Evolutionary conservation across 129 eudicot species (phyloP), one percentile per base, ranked within the genome.

Genomic region (Flaveria bidentis): DNA sequence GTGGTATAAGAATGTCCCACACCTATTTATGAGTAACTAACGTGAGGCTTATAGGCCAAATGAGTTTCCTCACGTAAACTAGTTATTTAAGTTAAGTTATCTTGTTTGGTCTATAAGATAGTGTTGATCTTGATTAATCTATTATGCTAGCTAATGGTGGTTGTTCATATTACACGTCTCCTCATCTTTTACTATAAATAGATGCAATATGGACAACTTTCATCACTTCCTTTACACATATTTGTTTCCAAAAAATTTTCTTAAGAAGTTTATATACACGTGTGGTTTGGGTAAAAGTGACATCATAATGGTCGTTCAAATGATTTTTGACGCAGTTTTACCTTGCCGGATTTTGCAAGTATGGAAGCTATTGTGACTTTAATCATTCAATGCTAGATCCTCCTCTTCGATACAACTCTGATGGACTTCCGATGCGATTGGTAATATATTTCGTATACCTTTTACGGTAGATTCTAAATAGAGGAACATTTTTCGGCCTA

Each of bases 341-440:
- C 3, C 67, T 17, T 13, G 39, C 67, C 0, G 67, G 67, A 61
- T 4, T 61, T 61, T 61, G 67, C 36, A 61, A 10, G 41, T 61
- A 26, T 25, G 67, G 42, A 61, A 26, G 0, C 2, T 25, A 61
- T 13, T 61, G 67, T 25, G 39, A 13, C 9, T 61, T 61, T 13
- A 61, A 11, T 61, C 67, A 61, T 9, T 61, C 41, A 11, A 61
- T 25, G 7, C 67, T n/a, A 61, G 39, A 12, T 61, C 41, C 42
- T 8, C 17, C 10, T 1, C 17, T 25, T 25, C 17, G 4, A 12
- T 61, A 61, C 67, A 61, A 61, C 67, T 61, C 67, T 61, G 10
- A 61, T 25, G 67, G 39, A 2, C 67, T 61, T 61, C 67, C 67
- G 8, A 61, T 61, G 41, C 39, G 67, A 25, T 10, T 61, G 67